Conservation (phyloP, 257 asterid species). For the Rehmannia glutinosa region DNA sequence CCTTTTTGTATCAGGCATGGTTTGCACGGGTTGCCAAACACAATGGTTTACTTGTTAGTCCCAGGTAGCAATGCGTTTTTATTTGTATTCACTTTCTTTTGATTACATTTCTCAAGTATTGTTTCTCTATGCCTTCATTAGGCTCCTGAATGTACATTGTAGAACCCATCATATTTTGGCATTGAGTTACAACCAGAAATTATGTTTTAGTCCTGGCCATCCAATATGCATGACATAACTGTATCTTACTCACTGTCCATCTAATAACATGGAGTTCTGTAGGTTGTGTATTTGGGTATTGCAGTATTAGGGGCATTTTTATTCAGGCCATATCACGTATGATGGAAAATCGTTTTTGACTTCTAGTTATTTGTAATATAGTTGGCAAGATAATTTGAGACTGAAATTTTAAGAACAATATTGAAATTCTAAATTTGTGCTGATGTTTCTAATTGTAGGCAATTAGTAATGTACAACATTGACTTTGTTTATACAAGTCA, state of each 20-base stretch:
- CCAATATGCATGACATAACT: background rate
- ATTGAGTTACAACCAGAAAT: background rate
- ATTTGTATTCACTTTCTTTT: slow-evolving; percentile 10
- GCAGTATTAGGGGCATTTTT: background rate
- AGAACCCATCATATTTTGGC: background rate
- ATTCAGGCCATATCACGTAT: background rate
- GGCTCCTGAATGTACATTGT: slow-evolving; percentile 8
- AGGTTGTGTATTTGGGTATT: background rate
- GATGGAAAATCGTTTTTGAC: background rate
- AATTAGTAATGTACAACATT: background rate
- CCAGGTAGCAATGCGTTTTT: slow-evolving; percentile 62
- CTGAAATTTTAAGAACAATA: background rate
- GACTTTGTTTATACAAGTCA: background rate
- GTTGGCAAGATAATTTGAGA: slow-evolving; percentile 8
- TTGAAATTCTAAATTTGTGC: background rate
- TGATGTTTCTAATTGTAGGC: background rate
- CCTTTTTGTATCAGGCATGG: slow-evolving; percentile 73
- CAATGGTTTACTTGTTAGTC: slow-evolving; percentile 87
- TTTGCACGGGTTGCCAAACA: slow-evolving; percentile 73
- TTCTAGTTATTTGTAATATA: background rate
- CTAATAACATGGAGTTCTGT: background rate
- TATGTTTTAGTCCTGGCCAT: slow-evolving; percentile 4
- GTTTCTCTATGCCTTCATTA: background rate
- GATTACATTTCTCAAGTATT: background rate
- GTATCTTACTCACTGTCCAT: background rate